Base-by-base conservation (phyloP, 345 rosid genomes). In the Salix brachista region DNA sequence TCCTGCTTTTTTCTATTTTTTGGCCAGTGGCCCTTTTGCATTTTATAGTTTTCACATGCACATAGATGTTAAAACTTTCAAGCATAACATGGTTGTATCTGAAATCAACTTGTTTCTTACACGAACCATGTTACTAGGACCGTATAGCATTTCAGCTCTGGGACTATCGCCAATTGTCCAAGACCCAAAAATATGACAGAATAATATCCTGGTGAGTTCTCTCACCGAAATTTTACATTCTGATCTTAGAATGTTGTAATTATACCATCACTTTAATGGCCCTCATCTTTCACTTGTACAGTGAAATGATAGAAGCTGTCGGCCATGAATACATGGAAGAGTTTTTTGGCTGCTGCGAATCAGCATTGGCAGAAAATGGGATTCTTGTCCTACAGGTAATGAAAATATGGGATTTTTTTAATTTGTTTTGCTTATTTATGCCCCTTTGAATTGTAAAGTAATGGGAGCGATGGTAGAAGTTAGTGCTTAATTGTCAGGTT, bases 281-380 rank as follows among this genome's bases (percentile, higher is more conserved):
- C 54, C n/a, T 52, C 23, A 6, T 7, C 8, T n/a, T 58, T 3
- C 62, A 1, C 25, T 75, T 68, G 54, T 80, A 52, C 88, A 93
- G 99, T 14, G 99, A 90, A 90, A 93, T 95, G 98, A 67, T 95
- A 60, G 98, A 93, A 88, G 90, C 90, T 14, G 97, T 95, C 65
- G 99, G 99, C 5, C 98, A 95, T 28, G 98, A 95, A 80, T 95
- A 79, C 80, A 90, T 95, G 94, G 99, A 91, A 73, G 90, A 85
- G 46, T 95, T 89, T 83, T 91, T 93, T 44, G 80, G 88, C 61
- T 86, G 88, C 58, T 90, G 96, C 2, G 98, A 93, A 75, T 90
- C 97, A 13, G 87, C 85, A 13, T 82, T 93, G 72, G 97, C 94
- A 36, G 86, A 91, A 52, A 83, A 95, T 17, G 99, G 98, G 3